phyloP scores from a whole-genome alignment of 2,329 filamentous ascomycete species.

The Xenosphaeropsis pyriputrescens region DNA sequence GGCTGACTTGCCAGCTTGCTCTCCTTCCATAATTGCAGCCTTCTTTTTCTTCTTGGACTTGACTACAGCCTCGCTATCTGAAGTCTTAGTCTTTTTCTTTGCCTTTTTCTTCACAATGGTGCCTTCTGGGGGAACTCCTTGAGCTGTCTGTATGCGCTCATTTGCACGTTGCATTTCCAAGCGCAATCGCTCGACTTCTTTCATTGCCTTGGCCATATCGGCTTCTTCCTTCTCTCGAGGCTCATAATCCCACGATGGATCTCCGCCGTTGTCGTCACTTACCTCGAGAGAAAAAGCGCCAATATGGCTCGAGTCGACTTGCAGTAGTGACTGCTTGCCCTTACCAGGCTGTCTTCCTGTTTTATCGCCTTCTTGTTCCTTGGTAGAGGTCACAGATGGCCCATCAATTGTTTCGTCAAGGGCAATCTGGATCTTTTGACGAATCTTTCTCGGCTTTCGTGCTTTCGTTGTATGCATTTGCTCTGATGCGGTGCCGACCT shows the following conservation, averaged over 20 bases:
- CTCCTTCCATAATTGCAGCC: constrained; percentile 1
- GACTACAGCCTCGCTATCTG: constrained; percentile 4
- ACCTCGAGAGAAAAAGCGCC: constrained; percentile 56
- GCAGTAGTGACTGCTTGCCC: constrained; percentile 51
- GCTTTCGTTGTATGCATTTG: constrained; percentile 16
- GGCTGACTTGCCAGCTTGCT: too few relatives aligned
- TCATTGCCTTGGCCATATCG: constrained; percentile 79
- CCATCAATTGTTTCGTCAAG: constrained; percentile 56
- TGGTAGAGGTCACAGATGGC: constrained; percentile 32
- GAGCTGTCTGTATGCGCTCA: constrained; percentile 57
- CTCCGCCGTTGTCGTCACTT: constrained; percentile 16
- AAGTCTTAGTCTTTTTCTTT: constrained; percentile 32
- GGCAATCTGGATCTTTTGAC: constrained; percentile 51
- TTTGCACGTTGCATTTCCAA: constrained; percentile 80
- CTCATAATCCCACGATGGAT: constrained; percentile 39
- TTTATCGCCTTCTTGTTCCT: constrained; percentile 36
- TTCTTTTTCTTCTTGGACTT: constrained; percentile 34
- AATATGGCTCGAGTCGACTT: constrained; percentile 78
- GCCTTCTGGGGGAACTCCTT: constrained; percentile 51
- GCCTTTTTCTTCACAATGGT: constrained; percentile 50
- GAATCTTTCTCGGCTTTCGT: constrained; percentile 24
- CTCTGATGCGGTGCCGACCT: constrained; percentile 17
- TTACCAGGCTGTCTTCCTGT: constrained; percentile 33
- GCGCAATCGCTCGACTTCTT: constrained; percentile 73
- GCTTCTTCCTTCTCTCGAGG: constrained; percentile 61